phyloP scores from a whole-genome alignment of 352 stramenopile genomes.

The Pythium phragmitis region DNA sequence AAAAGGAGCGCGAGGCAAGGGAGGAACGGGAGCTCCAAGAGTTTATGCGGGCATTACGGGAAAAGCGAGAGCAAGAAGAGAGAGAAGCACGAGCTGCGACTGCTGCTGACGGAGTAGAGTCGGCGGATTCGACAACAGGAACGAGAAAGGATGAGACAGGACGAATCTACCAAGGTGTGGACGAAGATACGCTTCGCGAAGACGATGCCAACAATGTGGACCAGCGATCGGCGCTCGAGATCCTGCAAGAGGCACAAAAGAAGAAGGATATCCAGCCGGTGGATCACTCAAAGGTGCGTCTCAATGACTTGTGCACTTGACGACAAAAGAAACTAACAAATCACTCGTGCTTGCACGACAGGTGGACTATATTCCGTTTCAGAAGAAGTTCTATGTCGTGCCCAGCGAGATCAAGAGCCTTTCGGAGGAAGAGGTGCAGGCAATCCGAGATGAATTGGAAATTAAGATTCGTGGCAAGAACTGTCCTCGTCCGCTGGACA shows the following conservation, averaged over 20 bases:
- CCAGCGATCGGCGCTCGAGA: constrained; percentile 84
- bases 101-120: not conserved
- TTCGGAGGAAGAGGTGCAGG: constrained; percentile 81
- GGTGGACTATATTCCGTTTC: constrained; percentile 96
- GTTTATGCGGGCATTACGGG: constrained; percentile 84
- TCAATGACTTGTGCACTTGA: not conserved
- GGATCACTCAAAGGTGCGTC: constrained; percentile 82
- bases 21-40: constrained; percentile 83
- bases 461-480: constrained; percentile 98
- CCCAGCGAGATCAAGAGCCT: constrained; percentile 92
- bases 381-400: constrained; percentile 99
- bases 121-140: not conserved
- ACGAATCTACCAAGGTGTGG: constrained; percentile 80
- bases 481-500: constrained; percentile 93
- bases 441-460: constrained; percentile 86
- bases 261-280: constrained; percentile 95
- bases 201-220: constrained; percentile 63
- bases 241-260: constrained; percentile 89
- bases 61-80: constrained; percentile 64
- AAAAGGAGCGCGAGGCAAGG: constrained; percentile 63
- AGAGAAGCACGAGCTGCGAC: constrained; percentile 17
- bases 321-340: not conserved
- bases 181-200: constrained; percentile 86
- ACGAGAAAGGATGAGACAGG: constrained; percentile 67
- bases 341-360: constrained; percentile 12